These are phyloP conservation scores for Cymbopogon citratus DNA, from an alignment of 176 grass and related monocot genomes.

Conservation along the genomic window DNA sequence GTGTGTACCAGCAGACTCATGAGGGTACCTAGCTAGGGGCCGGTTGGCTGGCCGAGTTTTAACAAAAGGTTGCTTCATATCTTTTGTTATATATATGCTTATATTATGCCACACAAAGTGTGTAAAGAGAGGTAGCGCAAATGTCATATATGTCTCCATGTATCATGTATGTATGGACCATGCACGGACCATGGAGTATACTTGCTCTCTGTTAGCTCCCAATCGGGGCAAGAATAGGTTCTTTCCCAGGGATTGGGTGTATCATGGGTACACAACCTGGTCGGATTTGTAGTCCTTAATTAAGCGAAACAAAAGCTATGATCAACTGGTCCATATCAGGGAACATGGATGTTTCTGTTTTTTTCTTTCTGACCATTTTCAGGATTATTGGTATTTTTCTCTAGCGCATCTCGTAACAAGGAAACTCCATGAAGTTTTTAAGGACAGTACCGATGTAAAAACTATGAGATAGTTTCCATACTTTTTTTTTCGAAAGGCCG, in stretches of 20 bases:
- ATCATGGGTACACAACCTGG: conserved; percentile 16
- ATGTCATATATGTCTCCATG: not conserved
- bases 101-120: conserved; percentile 27
- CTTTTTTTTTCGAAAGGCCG: too few relatives aligned
- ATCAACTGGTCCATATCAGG: not conserved
- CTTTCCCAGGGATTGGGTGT: conserved; percentile 14
- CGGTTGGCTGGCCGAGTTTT: conserved; percentile 21
- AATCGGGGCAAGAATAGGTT: conserved; percentile 23
- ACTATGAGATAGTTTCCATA: too few relatives aligned
- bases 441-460: too few relatives aligned
- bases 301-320: conserved; percentile 11
- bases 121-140: conserved; percentile 22
- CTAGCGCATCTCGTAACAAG: not conserved
- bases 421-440: not conserved
- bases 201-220: conserved; percentile 17
- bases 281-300: conserved; percentile 29
- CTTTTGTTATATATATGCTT: conserved; percentile 36
- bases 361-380: not conserved
- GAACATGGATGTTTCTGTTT: not conserved
- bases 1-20: not conserved
- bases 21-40: not conserved
- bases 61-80: conserved; percentile 33
- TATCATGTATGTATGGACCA: conserved; percentile 26
- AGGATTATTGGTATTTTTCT: not conserved
- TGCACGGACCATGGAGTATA: conserved; percentile 3